phyloP scores from a whole-genome alignment of 495 filamentous ascomycete genomes.

The Tuber aestivum region DNA sequence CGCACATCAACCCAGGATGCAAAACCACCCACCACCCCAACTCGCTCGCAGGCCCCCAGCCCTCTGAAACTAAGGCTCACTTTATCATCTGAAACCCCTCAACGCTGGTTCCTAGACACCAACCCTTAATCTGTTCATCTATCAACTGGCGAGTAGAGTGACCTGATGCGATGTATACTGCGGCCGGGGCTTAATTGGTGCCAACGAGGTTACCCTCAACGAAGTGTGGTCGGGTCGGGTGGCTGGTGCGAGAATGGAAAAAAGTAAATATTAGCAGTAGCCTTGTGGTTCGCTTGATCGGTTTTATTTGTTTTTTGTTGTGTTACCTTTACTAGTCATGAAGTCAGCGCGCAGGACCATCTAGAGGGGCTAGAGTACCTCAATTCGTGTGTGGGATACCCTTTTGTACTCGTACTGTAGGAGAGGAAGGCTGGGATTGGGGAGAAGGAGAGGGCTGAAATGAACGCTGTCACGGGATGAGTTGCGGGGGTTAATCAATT shows the following conservation, averaged over 20 bases:
- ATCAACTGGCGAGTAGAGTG: neutral
- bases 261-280: constrained; percentile 2
- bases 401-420: neutral
- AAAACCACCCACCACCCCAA: neutral
- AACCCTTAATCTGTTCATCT: neutral
- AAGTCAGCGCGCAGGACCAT: neutral
- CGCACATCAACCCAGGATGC: neutral
- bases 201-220: neutral
- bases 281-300: neutral
- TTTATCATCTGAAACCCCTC: neutral
- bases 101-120: neutral
- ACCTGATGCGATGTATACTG: neutral
- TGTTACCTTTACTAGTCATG: neutral
- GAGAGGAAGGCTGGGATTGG: neutral
- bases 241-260: neutral
- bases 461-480: neutral
- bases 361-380: neutral
- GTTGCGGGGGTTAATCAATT: neutral
- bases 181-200: neutral
- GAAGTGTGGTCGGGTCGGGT: neutral
- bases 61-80: neutral
- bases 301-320: neutral
- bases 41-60: neutral
- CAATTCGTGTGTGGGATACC: neutral
- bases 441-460: neutral